phyloP scores from a whole-genome alignment of 176 grass and related monocot genomes.

The Secale cereale region DNA sequence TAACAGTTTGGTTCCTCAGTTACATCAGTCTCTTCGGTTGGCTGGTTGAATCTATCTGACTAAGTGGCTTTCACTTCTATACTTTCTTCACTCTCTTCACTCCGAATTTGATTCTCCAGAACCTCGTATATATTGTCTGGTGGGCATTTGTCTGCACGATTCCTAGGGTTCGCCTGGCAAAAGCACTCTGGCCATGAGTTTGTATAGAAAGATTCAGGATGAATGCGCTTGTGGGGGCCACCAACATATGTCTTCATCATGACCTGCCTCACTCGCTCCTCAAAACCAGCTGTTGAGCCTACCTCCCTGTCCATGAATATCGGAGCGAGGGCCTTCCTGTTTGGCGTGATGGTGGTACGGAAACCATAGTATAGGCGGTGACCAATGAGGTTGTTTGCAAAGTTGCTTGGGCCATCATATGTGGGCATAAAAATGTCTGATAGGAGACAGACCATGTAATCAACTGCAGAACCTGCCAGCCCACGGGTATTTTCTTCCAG shows the following conservation, averaged over 20 bases:
- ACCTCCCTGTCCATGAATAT: constrained; percentile 78
- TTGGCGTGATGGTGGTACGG: constrained; percentile 67
- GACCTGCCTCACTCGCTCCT: constrained; percentile 64
- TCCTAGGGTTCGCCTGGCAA: constrained; percentile 57
- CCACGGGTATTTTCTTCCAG: constrained; percentile 79
- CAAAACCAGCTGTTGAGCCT: constrained; percentile 52
- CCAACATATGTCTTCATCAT: constrained; percentile 76
- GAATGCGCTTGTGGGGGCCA: constrained; percentile 61
- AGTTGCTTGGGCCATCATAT: constrained; percentile 94
- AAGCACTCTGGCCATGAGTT: constrained; percentile 99
- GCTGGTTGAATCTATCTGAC: constrained; percentile 29
- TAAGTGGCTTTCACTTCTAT: constrained; percentile 8
- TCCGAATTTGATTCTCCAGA: constrained; percentile 54
- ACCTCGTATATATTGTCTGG: constrained; percentile 56
- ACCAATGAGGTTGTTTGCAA: constrained; percentile 94
- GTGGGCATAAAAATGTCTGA: constrained; percentile 92
- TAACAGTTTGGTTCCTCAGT: neutral
- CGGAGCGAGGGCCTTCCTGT: constrained; percentile 81
- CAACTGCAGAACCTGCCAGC: constrained; percentile 80
- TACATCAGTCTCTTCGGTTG: constrained; percentile 45
- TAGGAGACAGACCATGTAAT: constrained; percentile 94
- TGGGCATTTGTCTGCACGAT: constrained; percentile 52
- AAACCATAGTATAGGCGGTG: constrained; percentile 91
- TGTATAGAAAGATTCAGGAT: constrained; percentile 76
- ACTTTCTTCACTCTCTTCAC: constrained; percentile 36